These are phyloP conservation scores for Fragilariopsis cylindrus DNA, from an alignment of 108 stramenopile species.

Conservation along the genomic window DNA sequence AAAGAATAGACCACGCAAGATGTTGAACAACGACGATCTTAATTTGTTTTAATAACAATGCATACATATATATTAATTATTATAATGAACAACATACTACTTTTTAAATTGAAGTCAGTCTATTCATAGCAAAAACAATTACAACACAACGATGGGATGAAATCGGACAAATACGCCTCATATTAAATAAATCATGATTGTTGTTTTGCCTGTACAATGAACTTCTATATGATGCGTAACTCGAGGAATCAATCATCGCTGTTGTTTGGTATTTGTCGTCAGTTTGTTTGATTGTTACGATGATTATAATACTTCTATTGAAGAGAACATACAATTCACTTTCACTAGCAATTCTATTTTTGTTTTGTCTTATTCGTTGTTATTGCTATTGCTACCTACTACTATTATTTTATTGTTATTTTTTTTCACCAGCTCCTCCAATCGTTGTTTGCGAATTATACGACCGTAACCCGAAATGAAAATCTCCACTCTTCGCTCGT, in stretches of 20 bases:
- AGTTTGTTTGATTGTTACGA: no score
- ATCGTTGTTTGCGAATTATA: conserved; percentile 35
- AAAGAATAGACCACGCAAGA: conserved; percentile 80
- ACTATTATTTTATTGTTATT: no score
- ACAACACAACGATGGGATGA: no score
- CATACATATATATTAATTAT: background rate
- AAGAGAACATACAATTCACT: background rate
- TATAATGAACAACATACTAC: background rate
- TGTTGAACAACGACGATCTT: conserved; percentile 74
- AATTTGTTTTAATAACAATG: conserved; percentile 47
- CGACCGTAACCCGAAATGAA: conserved; percentile 65
- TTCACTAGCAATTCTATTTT: background rate
- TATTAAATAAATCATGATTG: no score
- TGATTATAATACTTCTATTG: no score
- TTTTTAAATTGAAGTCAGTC: background rate
- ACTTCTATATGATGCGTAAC: no score
- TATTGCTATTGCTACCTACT: background rate
- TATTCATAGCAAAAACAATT: no score
- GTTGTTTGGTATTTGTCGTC: no score
- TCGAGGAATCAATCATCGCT: no score
- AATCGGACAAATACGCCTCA: no score
- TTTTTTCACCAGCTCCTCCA: background rate
- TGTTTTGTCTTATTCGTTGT: background rate
- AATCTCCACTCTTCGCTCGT: conserved; percentile 50
- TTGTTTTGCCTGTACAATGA: no score